Evolutionary conservation across 2,329 filamentous ascomycete species (phyloP), one percentile per base, ranked within the genome.

Genomic region (Fusarium pseudonygamai): DNA sequence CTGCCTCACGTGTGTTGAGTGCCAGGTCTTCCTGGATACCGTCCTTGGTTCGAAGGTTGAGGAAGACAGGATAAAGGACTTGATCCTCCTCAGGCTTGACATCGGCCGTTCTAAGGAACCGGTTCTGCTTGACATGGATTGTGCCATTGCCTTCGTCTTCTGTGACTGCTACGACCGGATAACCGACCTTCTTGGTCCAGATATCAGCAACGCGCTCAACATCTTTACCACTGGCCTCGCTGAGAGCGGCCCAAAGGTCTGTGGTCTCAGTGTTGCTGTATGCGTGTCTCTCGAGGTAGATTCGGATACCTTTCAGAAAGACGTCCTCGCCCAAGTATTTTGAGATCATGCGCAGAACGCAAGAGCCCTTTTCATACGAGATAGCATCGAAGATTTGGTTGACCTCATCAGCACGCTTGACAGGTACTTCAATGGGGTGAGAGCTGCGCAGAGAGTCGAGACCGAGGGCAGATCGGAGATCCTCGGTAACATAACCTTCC

Each of bases 301-400:
- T 89, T 58, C 95, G 91, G 60, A 98, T 93, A 79, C 96, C 96
- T 81, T 98, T 93, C 80, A 98, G 90, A 87, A 98, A 98, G 24
- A 90, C 87, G 47, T 98, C 94, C 82, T 98, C 96, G 57, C 96
- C 96, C 30, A 98, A 87, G 79, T 97, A 97, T 75, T 95, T 97
- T 26, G 96, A 97, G 75, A 98, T 95, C 96, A 98, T 98, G 80
- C 96, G 93, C 69, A 98, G 88, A 39, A 98, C 95, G 77, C 95
- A 97, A 16, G 95, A 98, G 24, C 96, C 96, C 86, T 98, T 98
- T 63, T 94, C 95, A 84, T 98, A 98, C 3, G 96, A 98, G 75
- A 98, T 98, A 71, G 95, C 94, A 80, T 98, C 96, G 78, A 98
- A 98, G 76, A 98, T 98, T 84, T 98, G 95, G 84, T 97, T 97